Percentiles rank a stretch among this genome's conserved stretches.
Evolutionary conservation across 2,329 filamentous ascomycete species (phyloP).

Genomic region (Periconia macrospinosa): DNA sequence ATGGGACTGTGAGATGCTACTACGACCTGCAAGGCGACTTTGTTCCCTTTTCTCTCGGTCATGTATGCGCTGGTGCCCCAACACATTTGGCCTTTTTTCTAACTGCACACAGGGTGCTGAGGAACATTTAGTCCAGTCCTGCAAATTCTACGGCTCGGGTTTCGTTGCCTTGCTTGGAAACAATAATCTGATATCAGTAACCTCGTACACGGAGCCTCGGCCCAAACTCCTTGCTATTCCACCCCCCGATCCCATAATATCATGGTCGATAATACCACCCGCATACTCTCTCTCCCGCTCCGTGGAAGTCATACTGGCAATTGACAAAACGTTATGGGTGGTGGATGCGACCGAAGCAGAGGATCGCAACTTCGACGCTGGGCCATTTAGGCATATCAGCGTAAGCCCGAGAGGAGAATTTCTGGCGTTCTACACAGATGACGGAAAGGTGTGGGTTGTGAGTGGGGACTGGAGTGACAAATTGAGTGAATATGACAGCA

Average conservation of each 20-base stretch:
- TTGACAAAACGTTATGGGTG: constrained; percentile 80
- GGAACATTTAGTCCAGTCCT: constrained; percentile 83
- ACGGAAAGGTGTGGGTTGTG: constrained; percentile 86
- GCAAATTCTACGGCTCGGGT: constrained; percentile 88
- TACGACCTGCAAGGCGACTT: constrained; percentile 94
- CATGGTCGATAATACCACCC: constrained; percentile 88
- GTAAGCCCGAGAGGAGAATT: constrained; percentile 91
- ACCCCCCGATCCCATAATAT: constrained; percentile 77
- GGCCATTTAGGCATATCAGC: constrained; percentile 86
- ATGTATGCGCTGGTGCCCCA: constrained; percentile 49
- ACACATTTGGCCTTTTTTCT: neutral
- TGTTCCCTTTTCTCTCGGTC: constrained; percentile 87
- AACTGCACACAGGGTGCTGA: constrained; percentile 68
- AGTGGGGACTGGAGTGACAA: constrained; percentile 94
- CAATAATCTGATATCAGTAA: constrained; percentile 84
- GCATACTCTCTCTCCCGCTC: constrained; percentile 87
- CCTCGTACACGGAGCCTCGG: constrained; percentile 85
- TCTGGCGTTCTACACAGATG: constrained; percentile 81
- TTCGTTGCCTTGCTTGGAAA: constrained; percentile 90
- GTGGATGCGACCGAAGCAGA: constrained; percentile 88
- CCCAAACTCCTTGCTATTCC: constrained; percentile 78
- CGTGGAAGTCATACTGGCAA: constrained; percentile 87
- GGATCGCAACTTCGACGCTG: constrained; percentile 86
- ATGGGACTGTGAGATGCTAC: constrained; percentile 89
- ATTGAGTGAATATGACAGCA: constrained; percentile 87